Evolutionary conservation across 2,329 filamentous ascomycete species (phyloP), one percentile per base, ranked within the genome.

Genomic region (Helicocarpus griseus): DNA sequence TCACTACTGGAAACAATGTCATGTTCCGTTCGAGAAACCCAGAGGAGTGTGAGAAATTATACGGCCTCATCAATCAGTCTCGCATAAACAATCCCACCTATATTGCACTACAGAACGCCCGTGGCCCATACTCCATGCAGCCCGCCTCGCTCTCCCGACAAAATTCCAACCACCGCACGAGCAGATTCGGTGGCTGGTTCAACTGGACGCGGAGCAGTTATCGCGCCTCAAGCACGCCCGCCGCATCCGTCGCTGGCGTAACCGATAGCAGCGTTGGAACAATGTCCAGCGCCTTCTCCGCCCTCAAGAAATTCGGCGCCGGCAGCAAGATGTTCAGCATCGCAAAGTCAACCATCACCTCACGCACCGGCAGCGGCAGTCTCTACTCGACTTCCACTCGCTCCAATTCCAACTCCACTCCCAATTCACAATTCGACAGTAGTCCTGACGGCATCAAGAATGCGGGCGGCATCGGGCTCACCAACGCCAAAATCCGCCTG

Each of bases 31-130:
- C 88, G 45, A 76, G 84, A 39, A 87, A 80, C 44, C 77, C 82
- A 2, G 78, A 82, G 40, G 91, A 96, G 55, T 94, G 90, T 63
- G 83, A 86, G 57, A 78, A 80, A 33, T 76, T 98, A 4, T 98
- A 96, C 69, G 80, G 80, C 62, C 80, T 91, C 40, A 90, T 97
- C 55, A 94, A 97, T 68, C 79, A 86, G 54, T 84, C 90, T 19
- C 86, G 93, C 45, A 86, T 95, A 65, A 88, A 95, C 70, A 96
- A 97, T 65, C 85, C 89, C 49, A 91, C 89, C 50, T 96, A 91
- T 70, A 89, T 87, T 74, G 65, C 84, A 67, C 59, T 89, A 74
- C 79, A 88, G 76, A 77, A 86, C 73, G 72, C 94, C 77, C 73
- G 88, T 76, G 76, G 66, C 53, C 61, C 77, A 72, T 58, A 69